Base-by-base conservation (phyloP, 2,329 filamentous ascomycete genomes). In the Zelopaecilomyces penicillatus region DNA sequence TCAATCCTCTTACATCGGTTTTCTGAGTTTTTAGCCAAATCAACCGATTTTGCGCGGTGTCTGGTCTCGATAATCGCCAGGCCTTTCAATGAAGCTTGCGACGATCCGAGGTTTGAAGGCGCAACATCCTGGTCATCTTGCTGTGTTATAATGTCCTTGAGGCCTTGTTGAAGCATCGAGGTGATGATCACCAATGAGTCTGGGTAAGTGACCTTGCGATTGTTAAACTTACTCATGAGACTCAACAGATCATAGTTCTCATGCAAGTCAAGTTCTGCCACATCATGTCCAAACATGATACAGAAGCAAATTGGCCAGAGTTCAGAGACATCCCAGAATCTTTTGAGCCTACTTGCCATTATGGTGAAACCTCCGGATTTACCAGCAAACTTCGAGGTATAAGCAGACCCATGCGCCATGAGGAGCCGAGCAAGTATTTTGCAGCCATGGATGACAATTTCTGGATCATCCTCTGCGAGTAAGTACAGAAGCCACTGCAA, bases 251-350 rank as follows among this genome's bases (percentile, higher is more conserved):
- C 84, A 54, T 95, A 85, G 28, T 82, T 74, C 52, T 78, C 75
- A 42, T 86, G 79, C 53, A 89, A 78, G 56, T 90, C 78, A 53
- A 90, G 76, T 40, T 78, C 78, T 2, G 81, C 82, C 38, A 94
- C 78, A 57, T 96, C 89, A 36, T 81, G 75, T 1, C 87, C 89
- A 57, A 98, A 95, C 3, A 98, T 65, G 26, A 97, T 85, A 43
- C 87, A 83, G 63, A 98, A 87, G 58, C 86, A 89, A 37, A 93
- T 83, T 0, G 84, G 82, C 93, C 93, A 97, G 28, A 97, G 65
- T 0, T 81, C 79, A 3, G 89, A 79, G 11, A 89, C 76, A 56
- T 87, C 83, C 91, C 93, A 98, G 81, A 90, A 96, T 55, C 83
- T 74, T 57, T 83, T 88, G 4, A 98, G 67, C 30, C 87, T 79